Percentiles rank a stretch among this genome's conserved stretches.
phyloP scores from a whole-genome alignment of 176 grass and related monocot species.

The Raddia guianensis region DNA sequence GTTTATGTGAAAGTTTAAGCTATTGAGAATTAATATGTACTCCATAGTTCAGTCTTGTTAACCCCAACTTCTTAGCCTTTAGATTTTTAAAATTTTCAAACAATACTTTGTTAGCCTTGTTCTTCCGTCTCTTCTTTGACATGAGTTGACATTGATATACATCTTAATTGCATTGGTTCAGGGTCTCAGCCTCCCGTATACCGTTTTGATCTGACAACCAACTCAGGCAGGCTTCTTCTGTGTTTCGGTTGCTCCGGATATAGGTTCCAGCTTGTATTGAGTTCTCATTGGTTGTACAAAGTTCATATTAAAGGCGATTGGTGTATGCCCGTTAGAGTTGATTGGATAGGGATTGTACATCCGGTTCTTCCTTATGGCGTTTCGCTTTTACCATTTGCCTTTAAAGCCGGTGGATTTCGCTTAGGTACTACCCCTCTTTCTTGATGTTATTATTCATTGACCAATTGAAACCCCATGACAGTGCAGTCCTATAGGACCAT shows the following conservation, averaged over 20 bases:
- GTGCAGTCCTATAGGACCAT: not conserved
- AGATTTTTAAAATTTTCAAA: not conserved
- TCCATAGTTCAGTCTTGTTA: not conserved
- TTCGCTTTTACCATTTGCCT: conserved; percentile 14
- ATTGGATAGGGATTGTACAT: conserved; percentile 45
- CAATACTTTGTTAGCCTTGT: not conserved
- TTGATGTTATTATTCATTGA: conserved; percentile 18
- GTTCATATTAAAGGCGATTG: conserved; percentile 5
- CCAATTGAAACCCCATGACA: not conserved
- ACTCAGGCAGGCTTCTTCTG: not conserved
- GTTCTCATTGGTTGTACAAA: conserved; percentile 41
- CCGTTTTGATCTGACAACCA: conserved; percentile 26
- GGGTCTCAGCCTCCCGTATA: not conserved
- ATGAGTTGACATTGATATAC: not conserved
- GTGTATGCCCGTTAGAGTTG: conserved; percentile 26
- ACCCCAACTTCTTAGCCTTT: not conserved
- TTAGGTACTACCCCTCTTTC: not conserved
- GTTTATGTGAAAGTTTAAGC: not conserved
- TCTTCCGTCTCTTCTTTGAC: not conserved
- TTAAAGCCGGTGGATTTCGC: not conserved
- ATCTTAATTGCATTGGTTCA: conserved; percentile 5
- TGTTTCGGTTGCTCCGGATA: conserved; percentile 25
- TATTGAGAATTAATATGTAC: not conserved
- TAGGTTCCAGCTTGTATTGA: conserved; percentile 32
- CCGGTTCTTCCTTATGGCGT: conserved; percentile 36